Base-by-base conservation (phyloP, 129 eudicot species). In the Gnaphalium uliginosum region DNA sequence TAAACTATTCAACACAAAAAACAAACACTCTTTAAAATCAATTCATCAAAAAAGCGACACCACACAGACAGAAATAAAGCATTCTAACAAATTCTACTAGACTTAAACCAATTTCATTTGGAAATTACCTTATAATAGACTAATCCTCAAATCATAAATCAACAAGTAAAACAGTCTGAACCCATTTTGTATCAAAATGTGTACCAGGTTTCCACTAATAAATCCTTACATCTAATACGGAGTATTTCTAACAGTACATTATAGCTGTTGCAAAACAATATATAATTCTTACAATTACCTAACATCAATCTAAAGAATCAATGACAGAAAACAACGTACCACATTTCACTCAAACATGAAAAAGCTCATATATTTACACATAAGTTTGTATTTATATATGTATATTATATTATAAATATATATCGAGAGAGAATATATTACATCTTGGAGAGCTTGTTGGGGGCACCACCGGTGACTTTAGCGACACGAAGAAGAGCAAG, bases 401-500 rank as follows among this genome's bases (percentile, higher is more conserved):
- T 5, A 53, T 17, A 1, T 0, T 54, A 53, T 53, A 53, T 53
- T 5, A 54, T 6, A 56, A 9, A 56, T 2, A 56, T 37, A 58
- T 10, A 22, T 15, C 4, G n/a, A 69, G 11, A 57, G 13, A 76
- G 57, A 58, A 50, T 32, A 39, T 29, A 19, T 19, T 73, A 86
- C 90, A 90, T 87, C 75, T 87, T 87, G 48, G 96, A 90, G 78
- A 90, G 90, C 86, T 90, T 90, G 84, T 90, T 90, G 2, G 92
- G 89, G 2, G 92, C 96, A 29, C 96, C 96, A 37, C 96, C 92
- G 41, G 96, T 90, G 81, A 87, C 96, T 77, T 90, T 90, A 17
- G 96, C 96, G n/a, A 90, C 92, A 57, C 90, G 86, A 53, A 90
- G 92, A 51, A 83, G 83, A 8, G 90, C 83, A 37, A 87, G 89